Evolutionary conservation across 805 yeast species (phyloP), one percentile per base, ranked within the genome.

Genomic region (Sungouiella thailandica): DNA sequence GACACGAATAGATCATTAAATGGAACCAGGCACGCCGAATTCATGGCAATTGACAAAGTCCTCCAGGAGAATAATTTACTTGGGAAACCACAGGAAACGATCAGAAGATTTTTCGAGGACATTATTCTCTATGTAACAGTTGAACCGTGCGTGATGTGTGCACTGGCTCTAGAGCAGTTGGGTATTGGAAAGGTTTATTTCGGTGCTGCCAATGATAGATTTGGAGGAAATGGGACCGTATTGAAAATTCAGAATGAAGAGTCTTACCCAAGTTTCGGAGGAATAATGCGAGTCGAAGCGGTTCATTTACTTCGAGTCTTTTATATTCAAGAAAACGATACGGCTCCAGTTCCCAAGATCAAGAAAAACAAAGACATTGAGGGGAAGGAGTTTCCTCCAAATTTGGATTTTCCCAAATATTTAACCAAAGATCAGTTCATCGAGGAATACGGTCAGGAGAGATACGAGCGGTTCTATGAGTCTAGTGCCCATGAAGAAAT

Each of bases 81-180:
- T 11, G 30, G 34, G 14, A 25, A 39, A 2, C 19, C 37, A 3
- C 27, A 24, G 5, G 39, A 29, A 23, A 37, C 46, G 12, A 44
- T 66, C 9, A 43, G 49, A 16, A 41, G 52, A 1, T 54, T 74
- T 7, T 76, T 86, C 47, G 49, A 57, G 24, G 73, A 79, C 17
- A 67, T 84, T 3, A 78, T 76, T 19, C 66, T 93, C 6, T 90
- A 88, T 56, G 98, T 93, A 17, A 88, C 97, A 0, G 97, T 93
- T 0, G 98, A 93, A 58, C 98, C 98, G 0, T 93, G 98, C 54
- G 83, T 93, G 6, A 93, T 93, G 98, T 93, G 98, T 63, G 97
- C 96, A 0, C 78, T 93, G 25, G 88, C 95, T 2, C 60, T 93
- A 25, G 71, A 89, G 38, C 98, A 93, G 47, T 55, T 89, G 29